Base-by-base conservation (phyloP, 164 flowering plant genomes). In the Vitis labrusca region DNA sequence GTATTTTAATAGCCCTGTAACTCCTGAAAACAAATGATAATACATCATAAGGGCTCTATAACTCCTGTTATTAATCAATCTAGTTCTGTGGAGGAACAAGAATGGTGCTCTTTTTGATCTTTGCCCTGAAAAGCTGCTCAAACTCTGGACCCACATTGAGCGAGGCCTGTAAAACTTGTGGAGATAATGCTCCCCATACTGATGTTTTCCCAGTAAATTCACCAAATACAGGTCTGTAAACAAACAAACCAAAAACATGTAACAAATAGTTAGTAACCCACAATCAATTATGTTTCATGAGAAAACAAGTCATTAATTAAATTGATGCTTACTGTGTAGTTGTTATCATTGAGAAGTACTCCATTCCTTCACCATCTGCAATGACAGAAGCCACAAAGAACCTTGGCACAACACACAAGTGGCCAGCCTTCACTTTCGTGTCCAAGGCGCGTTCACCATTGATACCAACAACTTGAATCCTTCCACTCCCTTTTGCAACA, bases 301-400 rank as follows among this genome's bases (percentile, higher is more conserved):
- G 44, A 32, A 32, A 32, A 32, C 44, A 32, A 32, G 44, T 32
- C 7, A 4, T 32, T 6, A 4, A 32, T 4, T 4, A 51, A 16
- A 13, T 3, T 54, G 15, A 19, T 7, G 63, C 73, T 74, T 75
- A 83, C 84, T 74, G n/a, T 10, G 75, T 9, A 6, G 73, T 60
- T 5, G 82, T 72, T 1, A 73, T 56, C 37, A 82, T 59, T 32
- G 82, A 78, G 30, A 78, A 64, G 47, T 70, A 68, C 27, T 80
- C 84, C 79, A 82, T n/a, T 50, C 85, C 87, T 3, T 70, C 70
- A 2, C 14, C 58, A 13, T 57, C 80, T 27, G 84, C 83, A 17
- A 74, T 60, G n/a, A 30, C 56, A 0, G 79, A 68, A 0, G 72
- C 71, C 6, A 50, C 74, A 48, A 80, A 84, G 65, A 74, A 76